Conservation (phyloP, 1,139 yeast species). For the Debaryomyces singareniensis region DNA sequence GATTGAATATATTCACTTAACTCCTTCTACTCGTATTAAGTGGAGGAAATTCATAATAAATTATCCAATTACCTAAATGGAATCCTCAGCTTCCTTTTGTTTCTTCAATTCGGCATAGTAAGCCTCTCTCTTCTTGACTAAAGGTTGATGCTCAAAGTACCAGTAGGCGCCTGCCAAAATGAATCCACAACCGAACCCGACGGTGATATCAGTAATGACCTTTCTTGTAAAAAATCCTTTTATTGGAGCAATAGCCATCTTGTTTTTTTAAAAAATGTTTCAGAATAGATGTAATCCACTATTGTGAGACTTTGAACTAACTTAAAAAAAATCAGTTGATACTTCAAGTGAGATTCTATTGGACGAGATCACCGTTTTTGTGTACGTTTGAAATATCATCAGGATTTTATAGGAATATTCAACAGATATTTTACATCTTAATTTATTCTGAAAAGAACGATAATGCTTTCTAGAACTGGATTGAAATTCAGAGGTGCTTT, state of each 20-base stretch:
- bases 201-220: constrained; percentile 71
- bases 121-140: constrained; percentile 72
- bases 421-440: too few species aligned
- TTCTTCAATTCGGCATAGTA: constrained; percentile 73
- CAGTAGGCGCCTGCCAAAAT: constrained; percentile 27
- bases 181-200: constrained; percentile 51
- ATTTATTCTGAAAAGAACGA: too few species aligned
- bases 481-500: constrained; percentile 10
- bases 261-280: constrained; percentile 7
- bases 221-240: constrained; percentile 79
- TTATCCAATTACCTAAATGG: constrained; percentile 7
- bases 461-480: not conserved
- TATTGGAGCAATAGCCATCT: constrained; percentile 86
- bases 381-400: constrained; percentile 4
- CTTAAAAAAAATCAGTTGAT: constrained; percentile 1
- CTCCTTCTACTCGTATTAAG: too few species aligned
- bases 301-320: not conserved
- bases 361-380: constrained; percentile 8
- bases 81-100: constrained; percentile 65
- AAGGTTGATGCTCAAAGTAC: constrained; percentile 55
- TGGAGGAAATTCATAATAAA: too few species aligned
- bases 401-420: too few species aligned
- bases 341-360: constrained; percentile 8
- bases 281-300: not conserved
- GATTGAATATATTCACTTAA: too few species aligned